phyloP scores from a whole-genome alignment of 805 yeast species.

The Blastobotrys robertii region DNA sequence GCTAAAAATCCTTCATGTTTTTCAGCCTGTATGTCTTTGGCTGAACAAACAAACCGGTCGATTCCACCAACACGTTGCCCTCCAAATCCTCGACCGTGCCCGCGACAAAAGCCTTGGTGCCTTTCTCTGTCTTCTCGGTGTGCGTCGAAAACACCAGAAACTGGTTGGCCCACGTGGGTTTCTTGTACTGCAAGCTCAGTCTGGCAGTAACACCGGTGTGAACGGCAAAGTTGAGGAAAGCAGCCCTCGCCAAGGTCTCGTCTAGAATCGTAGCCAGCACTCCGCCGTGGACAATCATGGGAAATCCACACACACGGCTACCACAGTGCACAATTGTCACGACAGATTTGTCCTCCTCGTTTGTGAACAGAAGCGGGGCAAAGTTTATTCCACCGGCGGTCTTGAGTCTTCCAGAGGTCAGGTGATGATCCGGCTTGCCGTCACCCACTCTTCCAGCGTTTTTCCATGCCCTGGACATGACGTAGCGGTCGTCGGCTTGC shows the following conservation, averaged over 20 bases:
- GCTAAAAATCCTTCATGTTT: constrained; percentile 1
- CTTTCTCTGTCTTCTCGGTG: constrained; percentile 18
- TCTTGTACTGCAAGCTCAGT: constrained; percentile 41
- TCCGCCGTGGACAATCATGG: constrained; percentile 84
- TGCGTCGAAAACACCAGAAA: constrained; percentile 58
- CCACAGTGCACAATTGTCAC: constrained; percentile 70
- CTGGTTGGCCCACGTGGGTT: constrained; percentile 72
- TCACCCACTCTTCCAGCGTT: constrained; percentile 8
- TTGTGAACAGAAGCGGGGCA: constrained; percentile 59
- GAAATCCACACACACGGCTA: constrained; percentile 72
- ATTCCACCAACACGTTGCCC: constrained; percentile 44
- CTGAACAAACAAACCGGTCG: constrained; percentile 9
- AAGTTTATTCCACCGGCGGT: constrained; percentile 75
- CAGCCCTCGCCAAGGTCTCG: constrained; percentile 42
- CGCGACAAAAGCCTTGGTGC: constrained; percentile 4
- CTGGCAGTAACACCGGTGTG: constrained; percentile 9
- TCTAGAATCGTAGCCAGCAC: constrained; percentile 71
- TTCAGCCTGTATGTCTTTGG: constrained; percentile 2
- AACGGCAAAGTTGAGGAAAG: constrained; percentile 7
- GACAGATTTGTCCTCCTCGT: constrained; percentile 45
- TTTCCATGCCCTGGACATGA: constrained; percentile 34
- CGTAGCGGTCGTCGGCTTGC: constrained; percentile 29
- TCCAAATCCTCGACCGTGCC: constrained; percentile 45
- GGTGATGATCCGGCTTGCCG: constrained; percentile 20
- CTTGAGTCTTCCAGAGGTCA: constrained; percentile 45